Percentiles rank a stretch among this genome's conserved stretches.
These are phyloP conservation scores for Agrostemma githago DNA, from an alignment of 148 eudicot genomes.

Conservation along the genomic window DNA sequence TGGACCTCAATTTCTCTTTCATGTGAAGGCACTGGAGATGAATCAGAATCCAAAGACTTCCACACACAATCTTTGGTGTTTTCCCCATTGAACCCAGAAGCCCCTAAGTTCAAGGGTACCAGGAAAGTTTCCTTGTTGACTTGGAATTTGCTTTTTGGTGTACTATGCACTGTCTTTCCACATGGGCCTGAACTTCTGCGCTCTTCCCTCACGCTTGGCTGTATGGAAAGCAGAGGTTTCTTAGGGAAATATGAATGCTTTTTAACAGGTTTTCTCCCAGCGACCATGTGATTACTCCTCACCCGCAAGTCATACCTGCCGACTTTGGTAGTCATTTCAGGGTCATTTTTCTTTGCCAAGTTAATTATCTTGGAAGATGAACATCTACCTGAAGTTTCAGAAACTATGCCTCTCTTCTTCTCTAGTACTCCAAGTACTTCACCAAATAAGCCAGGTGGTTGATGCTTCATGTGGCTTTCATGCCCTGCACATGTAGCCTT, in stretches of 20 bases:
- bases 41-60: slow-evolving; percentile 7
- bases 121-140: slow-evolving; percentile 12
- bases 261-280: slow-evolving; percentile 21
- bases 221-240: slow-evolving; percentile 26
- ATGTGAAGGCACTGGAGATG: slow-evolving; percentile 8
- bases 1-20: slow-evolving; percentile 26
- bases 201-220: slow-evolving; percentile 26
- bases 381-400: slow-evolving; percentile 39
- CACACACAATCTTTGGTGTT: slow-evolving; percentile 12
- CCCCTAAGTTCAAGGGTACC: slow-evolving; percentile 14
- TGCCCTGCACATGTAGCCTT: slow-evolving; percentile 16
- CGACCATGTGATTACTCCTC: slow-evolving; percentile 30
- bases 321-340: slow-evolving; percentile 23
- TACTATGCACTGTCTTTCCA: slow-evolving; percentile 24
- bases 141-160: slow-evolving; percentile 15
- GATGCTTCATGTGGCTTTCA: slow-evolving; percentile 26
- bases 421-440: slow-evolving; percentile 23
- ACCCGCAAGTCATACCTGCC: slow-evolving; percentile 21
- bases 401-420: slow-evolving; percentile 25
- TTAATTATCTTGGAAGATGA: slow-evolving; percentile 37
- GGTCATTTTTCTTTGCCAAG: slow-evolving; percentile 33
- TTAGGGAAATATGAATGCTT: slow-evolving; percentile 24
- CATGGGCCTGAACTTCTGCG: slow-evolving; percentile 17
- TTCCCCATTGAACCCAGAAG: slow-evolving; percentile 27
- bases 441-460: slow-evolving; percentile 21